phyloP scores from a whole-genome alignment of 2,329 filamentous ascomycete species.

The Monosporascus sp. region DNA sequence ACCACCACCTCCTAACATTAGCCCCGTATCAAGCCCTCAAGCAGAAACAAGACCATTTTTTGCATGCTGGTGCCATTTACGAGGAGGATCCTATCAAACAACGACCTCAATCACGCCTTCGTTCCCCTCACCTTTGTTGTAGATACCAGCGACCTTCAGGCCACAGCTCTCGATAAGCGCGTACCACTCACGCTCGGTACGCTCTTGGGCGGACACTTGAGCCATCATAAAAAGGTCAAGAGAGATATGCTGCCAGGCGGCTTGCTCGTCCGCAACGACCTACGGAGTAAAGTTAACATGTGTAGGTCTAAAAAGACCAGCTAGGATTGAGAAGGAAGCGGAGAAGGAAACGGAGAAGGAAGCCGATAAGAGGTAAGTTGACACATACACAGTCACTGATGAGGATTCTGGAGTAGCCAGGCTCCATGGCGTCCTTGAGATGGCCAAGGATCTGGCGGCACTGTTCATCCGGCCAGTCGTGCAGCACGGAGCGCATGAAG shows the following conservation, averaged over 20 bases:
- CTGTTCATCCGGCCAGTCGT: conserved; percentile 33
- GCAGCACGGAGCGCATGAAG: conserved; percentile 26
- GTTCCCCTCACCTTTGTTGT: conserved; percentile 8
- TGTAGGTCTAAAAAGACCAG: too few species aligned
- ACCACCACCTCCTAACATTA: too few species aligned
- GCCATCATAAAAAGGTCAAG: conserved; percentile 16
- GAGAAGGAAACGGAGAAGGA: too few species aligned
- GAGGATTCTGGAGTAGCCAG: conserved; percentile 32
- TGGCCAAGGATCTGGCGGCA: conserved; percentile 27
- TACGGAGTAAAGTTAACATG: not conserved
- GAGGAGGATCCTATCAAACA: not conserved
- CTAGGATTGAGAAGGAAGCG: too few species aligned
- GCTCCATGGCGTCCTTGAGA: conserved; percentile 22
- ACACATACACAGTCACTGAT: conserved; percentile 28
- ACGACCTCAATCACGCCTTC: conserved; percentile 9
- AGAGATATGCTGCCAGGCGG: conserved; percentile 12
- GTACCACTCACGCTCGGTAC: conserved; percentile 12
- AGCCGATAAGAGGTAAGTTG: too few species aligned
- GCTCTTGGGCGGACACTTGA: conserved; percentile 7
- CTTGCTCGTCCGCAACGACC: conserved; percentile 9
- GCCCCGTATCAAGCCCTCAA: too few species aligned
- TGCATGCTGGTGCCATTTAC: too few species aligned
- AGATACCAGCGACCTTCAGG: conserved; percentile 6
- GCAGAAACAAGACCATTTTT: too few species aligned
- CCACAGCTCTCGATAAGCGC: conserved; percentile 6